Percentiles rank a stretch among this genome's conserved stretches.
phyloP scores from a whole-genome alignment of 2,329 filamentous ascomycete genomes.

The Neocucurbitaria cava region DNA sequence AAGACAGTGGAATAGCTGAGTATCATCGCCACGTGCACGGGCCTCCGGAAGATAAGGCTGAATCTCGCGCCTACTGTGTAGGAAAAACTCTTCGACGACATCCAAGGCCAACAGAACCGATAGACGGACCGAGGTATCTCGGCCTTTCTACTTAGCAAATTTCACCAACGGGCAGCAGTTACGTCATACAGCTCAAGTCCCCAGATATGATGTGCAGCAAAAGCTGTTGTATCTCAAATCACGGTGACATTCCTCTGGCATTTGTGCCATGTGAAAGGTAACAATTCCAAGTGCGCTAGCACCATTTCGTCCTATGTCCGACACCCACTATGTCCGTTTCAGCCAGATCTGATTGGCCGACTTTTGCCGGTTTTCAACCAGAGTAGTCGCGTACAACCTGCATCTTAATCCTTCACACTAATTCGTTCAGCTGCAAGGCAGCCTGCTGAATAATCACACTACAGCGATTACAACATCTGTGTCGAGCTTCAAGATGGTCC shows the following conservation, averaged over 20 bases:
- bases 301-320: neutral
- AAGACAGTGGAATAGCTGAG: no score
- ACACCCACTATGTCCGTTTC: neutral
- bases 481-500: neutral
- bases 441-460: neutral
- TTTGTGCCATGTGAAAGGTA: neutral
- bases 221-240: neutral
- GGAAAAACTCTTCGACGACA: neutral
- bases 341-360: constrained; percentile 9
- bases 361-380: constrained; percentile 4
- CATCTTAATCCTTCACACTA: neutral
- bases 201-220: neutral
- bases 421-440: neutral
- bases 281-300: neutral
- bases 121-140: neutral
- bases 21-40: no score
- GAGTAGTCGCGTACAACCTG: neutral
- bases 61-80: neutral
- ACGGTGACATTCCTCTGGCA: neutral
- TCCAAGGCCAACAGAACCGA: neutral
- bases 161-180: neutral
- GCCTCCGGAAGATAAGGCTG: no score
- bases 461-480: neutral
- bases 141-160: neutral
- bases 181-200: neutral